These are phyloP conservation scores for Achaetomium macrosporum DNA, from an alignment of 2,329 filamentous ascomycete species.

Conservation along the genomic window DNA sequence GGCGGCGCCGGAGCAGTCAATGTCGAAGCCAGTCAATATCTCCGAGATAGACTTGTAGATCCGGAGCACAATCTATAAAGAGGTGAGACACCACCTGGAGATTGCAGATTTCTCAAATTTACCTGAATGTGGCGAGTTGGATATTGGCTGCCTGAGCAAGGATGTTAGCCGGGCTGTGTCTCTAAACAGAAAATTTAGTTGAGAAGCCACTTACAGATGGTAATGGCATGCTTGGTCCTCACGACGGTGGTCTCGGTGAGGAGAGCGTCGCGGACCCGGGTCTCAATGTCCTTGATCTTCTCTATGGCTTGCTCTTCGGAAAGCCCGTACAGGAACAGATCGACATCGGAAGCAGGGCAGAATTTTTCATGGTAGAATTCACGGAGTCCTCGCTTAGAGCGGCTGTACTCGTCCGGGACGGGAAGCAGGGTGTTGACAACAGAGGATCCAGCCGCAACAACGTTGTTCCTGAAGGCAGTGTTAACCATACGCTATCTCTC, in stretches of 20 bases:
- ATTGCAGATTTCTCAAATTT: slow-evolving; percentile 6
- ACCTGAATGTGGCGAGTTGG: slow-evolving; percentile 72
- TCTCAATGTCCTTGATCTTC: slow-evolving; percentile 80
- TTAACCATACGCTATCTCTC: background rate
- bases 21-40: slow-evolving; percentile 82
- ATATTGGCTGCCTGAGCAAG: slow-evolving; percentile 60
- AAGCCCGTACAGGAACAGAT: slow-evolving; percentile 78
- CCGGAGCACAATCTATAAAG: slow-evolving; percentile 65
- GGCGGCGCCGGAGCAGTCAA: slow-evolving; percentile 75
- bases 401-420: slow-evolving; percentile 55
- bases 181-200: background rate
- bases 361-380: slow-evolving; percentile 78
- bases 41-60: slow-evolving; percentile 80
- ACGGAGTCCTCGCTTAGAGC: slow-evolving; percentile 57
- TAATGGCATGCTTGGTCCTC: slow-evolving; percentile 80
- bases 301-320: slow-evolving; percentile 70
- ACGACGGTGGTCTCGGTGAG: slow-evolving; percentile 79
- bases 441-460: slow-evolving; percentile 74
- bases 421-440: slow-evolving; percentile 75
- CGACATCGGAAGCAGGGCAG: slow-evolving; percentile 78
- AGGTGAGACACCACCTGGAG: slow-evolving; percentile 9
- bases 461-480: slow-evolving; percentile 42
- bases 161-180: slow-evolving; percentile 4
- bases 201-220: slow-evolving; percentile 48
- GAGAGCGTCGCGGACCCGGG: slow-evolving; percentile 67